These are phyloP conservation scores for Didymella arachidicola DNA, from an alignment of 2,329 filamentous ascomycete genomes.

Conservation along the genomic window DNA sequence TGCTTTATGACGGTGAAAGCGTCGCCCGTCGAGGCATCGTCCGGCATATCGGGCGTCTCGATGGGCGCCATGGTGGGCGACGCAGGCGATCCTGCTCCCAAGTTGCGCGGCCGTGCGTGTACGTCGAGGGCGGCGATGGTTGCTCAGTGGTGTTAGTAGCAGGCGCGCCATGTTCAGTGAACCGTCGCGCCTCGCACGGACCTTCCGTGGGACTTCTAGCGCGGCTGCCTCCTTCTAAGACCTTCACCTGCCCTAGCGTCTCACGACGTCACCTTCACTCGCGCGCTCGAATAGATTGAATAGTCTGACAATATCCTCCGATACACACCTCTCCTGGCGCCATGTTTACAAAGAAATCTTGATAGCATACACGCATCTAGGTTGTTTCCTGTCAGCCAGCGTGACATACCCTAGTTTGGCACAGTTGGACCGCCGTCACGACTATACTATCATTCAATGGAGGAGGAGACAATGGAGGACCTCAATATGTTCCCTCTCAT, in stretches of 20 bases:
- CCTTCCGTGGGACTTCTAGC: conserved; percentile 20
- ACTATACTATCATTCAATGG: too few species aligned
- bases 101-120: conserved; percentile 14
- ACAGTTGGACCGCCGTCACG: too few species aligned
- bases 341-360: too few species aligned
- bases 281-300: neutral
- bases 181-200: conserved; percentile 2
- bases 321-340: too few species aligned
- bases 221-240: conserved; percentile 6
- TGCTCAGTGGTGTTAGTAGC: conserved; percentile 15
- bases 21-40: conserved; percentile 43
- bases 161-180: conserved; percentile 16
- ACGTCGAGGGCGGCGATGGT: conserved; percentile 10
- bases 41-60: conserved; percentile 41
- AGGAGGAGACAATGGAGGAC: too few species aligned
- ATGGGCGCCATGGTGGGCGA: conserved; percentile 41
- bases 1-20: conserved; percentile 75
- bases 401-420: too few species aligned
- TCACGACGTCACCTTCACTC: conserved; percentile 15
- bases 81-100: conserved; percentile 41
- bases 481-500: too few species aligned
- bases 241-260: conserved; percentile 2
- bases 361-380: too few species aligned
- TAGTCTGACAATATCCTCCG: neutral
- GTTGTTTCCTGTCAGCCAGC: too few species aligned